A percentile compares a stretch with the other conserved stretches of the same genome.
phyloP scores from a whole-genome alignment of 768 basidiomycete genomes.

The Hygrophoropsis aurantiaca region DNA sequence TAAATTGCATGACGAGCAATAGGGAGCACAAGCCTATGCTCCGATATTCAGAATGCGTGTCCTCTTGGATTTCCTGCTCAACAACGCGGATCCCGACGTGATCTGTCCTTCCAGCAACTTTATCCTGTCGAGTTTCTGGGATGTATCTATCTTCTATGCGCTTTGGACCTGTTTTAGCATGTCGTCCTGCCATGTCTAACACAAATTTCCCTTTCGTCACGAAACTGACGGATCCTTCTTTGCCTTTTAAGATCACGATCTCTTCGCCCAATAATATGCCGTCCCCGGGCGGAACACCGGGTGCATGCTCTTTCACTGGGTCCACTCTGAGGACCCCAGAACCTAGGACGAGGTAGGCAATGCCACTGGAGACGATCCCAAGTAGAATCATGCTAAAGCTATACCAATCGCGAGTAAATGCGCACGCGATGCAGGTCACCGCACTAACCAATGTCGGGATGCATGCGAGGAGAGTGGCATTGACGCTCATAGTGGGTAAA shows the following conservation, averaged over 20 bases:
- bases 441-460: slow-evolving; percentile 25
- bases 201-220: slow-evolving; percentile 32
- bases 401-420: slow-evolving; percentile 19
- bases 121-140: no score
- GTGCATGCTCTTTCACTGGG: slow-evolving; percentile 19
- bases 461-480: slow-evolving; percentile 14
- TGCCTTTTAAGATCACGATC: slow-evolving; percentile 26
- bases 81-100: no score
- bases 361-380: slow-evolving; percentile 29
- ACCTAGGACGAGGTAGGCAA: slow-evolving; percentile 27
- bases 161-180: no score
- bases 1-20: slow-evolving; percentile 26
- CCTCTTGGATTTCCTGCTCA: background rate
- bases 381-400: slow-evolving; percentile 29
- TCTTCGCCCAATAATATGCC: slow-evolving; percentile 22
- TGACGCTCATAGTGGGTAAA: slow-evolving; percentile 4
- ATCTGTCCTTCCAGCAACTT: no score
- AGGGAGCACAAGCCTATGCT: slow-evolving; percentile 19
- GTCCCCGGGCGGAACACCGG: slow-evolving; percentile 26
- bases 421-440: slow-evolving; percentile 16
- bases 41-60: background rate
- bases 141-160: no score
- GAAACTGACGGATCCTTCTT: slow-evolving; percentile 24
- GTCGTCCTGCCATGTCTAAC: slow-evolving; percentile 15
- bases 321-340: slow-evolving; percentile 22